Base-by-base conservation (phyloP, 306 rosid genomes). In the Acmispon strigosus region DNA sequence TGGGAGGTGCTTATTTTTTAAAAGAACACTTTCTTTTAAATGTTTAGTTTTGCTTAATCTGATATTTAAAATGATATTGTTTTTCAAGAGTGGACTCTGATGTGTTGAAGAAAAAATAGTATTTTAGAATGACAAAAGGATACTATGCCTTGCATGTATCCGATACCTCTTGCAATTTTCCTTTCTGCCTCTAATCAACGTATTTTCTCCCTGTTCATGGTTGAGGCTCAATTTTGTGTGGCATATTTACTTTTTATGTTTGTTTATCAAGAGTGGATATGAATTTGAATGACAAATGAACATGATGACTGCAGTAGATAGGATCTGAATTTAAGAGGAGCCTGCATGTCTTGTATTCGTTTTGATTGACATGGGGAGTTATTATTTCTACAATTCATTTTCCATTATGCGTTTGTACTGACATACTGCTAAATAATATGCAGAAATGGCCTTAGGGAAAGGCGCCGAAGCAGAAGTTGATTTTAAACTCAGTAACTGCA, bases 391-490 rank as follows among this genome's bases (percentile, higher is more conserved):
- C 48, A 1, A 45, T 62, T 60, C 20, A 1, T 42, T 5, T 47
- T 5, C 12, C 10, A 36, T 17, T 43, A 42, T 17, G 5, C 9
- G 10, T 70, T 72, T 69, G 53, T 72, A 44, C 39, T 82, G 73
- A 70, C 78, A n/a, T 64, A 22, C 34, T 83, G 69, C 22, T 34
- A 4, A 39, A 62, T 60, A 11, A 57, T 51, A 32, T 91, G 80
- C 92, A 94, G 99, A 66, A 94, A 91, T 79, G 97, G 97, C 36
- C 49, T 89, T 51, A 91, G 88, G 86, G 99, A 94, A 22, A 89
- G 97, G 0, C 96, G 88, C 80, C 68, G 97, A 15, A 91, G 97
- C 91, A 89, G 97, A 78, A 94, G 99, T 76, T 94, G 76, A 91
- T 66, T 79, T 64, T 41, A 9, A 71, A 55, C 70, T 58, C 51